Evolutionary conservation across 163 green algal species (phyloP).

Genomic region (Picocystis sp.): DNA sequence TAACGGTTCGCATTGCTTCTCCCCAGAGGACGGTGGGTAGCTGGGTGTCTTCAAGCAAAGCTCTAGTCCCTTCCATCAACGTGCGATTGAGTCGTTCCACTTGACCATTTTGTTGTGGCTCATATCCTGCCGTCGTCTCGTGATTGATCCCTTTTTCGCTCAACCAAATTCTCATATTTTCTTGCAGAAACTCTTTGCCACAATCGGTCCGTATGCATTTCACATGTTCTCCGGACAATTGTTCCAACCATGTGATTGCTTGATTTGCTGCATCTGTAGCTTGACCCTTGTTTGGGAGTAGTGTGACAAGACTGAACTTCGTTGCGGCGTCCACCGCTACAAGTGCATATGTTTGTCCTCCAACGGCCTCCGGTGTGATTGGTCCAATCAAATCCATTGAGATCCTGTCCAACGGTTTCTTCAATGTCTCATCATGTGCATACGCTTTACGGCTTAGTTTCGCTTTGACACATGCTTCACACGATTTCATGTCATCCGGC

Average conservation of each 20-base stretch:
- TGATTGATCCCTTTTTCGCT: constrained; percentile 16
- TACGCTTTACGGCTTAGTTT: too few relatives aligned
- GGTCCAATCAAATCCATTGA: too few relatives aligned
- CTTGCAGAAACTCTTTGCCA: constrained; percentile 18
- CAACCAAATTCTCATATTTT: neutral
- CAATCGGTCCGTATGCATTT: constrained; percentile 16
- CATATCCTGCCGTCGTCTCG: constrained; percentile 16
- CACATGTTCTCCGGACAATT: neutral
- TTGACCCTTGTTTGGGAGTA: constrained; percentile 9
- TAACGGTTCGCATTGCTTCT: constrained; percentile 14
- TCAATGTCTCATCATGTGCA: too few relatives aligned
- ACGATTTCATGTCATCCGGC: too few relatives aligned
- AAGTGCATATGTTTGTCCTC: too few relatives aligned
- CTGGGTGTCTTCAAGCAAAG: constrained; percentile 9
- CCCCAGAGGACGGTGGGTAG: constrained; percentile 14
- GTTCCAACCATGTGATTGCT: constrained; percentile 9
- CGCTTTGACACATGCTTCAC: too few relatives aligned
- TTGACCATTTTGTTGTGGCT: constrained; percentile 23
- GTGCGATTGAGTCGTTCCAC: constrained; percentile 25
- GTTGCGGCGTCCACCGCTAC: too few relatives aligned
- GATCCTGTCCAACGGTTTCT: too few relatives aligned
- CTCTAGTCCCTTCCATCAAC: constrained; percentile 4
- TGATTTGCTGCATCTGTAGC: neutral
- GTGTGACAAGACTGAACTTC: constrained; percentile 4
- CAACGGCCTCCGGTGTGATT: too few relatives aligned